Evolutionary conservation across 495 filamentous ascomycete species (phyloP).

Genomic region (Podospora anserina): DNA sequence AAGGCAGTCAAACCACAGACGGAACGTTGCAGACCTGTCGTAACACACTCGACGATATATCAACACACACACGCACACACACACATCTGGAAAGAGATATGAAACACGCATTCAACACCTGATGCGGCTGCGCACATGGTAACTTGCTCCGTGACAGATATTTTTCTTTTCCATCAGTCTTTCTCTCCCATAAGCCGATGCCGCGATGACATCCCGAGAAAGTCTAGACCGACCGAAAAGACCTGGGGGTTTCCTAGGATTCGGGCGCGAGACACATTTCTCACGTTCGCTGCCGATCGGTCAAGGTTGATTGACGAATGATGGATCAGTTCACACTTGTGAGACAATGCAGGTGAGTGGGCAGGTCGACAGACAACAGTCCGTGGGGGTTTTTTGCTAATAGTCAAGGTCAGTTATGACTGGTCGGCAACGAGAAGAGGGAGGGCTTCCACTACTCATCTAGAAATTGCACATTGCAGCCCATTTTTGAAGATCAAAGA

Average conservation of each 20-base stretch:
- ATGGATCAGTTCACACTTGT: not conserved
- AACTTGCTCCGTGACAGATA: not conserved
- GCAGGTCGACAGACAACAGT: not conserved
- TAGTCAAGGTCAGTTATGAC: not conserved
- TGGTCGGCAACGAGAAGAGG: not conserved
- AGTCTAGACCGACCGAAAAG: not conserved
- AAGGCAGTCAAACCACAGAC: not conserved
- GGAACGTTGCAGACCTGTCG: not conserved
- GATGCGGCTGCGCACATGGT: not conserved
- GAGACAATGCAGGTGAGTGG: not conserved
- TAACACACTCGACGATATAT: not conserved
- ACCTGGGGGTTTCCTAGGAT: not conserved
- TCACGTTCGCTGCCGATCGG: not conserved
- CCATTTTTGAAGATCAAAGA: not conserved
- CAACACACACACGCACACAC: not conserved
- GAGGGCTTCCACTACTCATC: not conserved
- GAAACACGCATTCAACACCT: not conserved
- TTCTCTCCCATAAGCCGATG: not conserved
- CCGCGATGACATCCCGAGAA: not conserved
- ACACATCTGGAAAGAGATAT: not conserved
- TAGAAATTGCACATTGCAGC: not conserved
- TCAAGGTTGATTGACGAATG: not conserved
- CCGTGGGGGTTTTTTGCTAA: not conserved
- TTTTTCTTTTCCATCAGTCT: not conserved
- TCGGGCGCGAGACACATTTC: not conserved